These are phyloP conservation scores for Dictyophora rubrovolvata DNA, from an alignment of 768 basidiomycete species.

Conservation along the genomic window DNA sequence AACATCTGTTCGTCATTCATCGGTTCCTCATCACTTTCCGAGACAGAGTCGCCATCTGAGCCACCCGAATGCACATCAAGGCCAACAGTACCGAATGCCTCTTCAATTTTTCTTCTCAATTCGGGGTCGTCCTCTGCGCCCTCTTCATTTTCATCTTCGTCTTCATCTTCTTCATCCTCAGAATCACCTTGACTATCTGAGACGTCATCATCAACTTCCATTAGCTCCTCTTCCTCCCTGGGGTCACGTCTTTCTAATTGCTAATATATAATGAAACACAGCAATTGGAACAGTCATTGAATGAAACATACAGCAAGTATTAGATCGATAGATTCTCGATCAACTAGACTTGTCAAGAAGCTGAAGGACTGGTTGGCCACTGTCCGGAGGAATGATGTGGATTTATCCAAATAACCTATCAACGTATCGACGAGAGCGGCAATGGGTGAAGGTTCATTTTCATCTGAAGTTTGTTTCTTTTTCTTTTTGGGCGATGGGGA, in stretches of 20 bases:
- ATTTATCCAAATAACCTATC: slow-evolving; percentile 81
- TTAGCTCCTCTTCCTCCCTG: slow-evolving; percentile 24
- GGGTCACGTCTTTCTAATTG: slow-evolving; percentile 75
- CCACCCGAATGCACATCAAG: slow-evolving; percentile 47
- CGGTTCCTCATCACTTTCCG: slow-evolving; percentile 43
- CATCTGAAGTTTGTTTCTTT: slow-evolving; percentile 18
- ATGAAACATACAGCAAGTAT: slow-evolving; percentile 59
- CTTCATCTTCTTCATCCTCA: slow-evolving; percentile 35
- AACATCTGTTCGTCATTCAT: slow-evolving; percentile 99
- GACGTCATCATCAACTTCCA: slow-evolving; percentile 21
- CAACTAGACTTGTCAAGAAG: slow-evolving; percentile 54
- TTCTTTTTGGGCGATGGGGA: background rate
- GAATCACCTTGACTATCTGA: slow-evolving; percentile 13
- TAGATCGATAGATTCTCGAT: slow-evolving; percentile 65
- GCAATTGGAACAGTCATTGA: slow-evolving; percentile 2
- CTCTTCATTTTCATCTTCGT: slow-evolving; percentile 36
- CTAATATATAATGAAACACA: slow-evolving; percentile 28
- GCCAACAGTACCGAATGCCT: slow-evolving; percentile 50
- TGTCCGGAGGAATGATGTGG: slow-evolving; percentile 68
- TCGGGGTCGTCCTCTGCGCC: slow-evolving; percentile 33
- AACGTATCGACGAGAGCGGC: slow-evolving; percentile 84
- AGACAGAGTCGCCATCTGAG: slow-evolving; percentile 33
- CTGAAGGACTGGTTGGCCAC: slow-evolving; percentile 75
- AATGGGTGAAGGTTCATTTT: slow-evolving; percentile 49
- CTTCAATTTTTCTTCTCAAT: slow-evolving; percentile 56